Base-by-base conservation (phyloP, 768 basidiomycete genomes). In the Pisolithus albus region DNA sequence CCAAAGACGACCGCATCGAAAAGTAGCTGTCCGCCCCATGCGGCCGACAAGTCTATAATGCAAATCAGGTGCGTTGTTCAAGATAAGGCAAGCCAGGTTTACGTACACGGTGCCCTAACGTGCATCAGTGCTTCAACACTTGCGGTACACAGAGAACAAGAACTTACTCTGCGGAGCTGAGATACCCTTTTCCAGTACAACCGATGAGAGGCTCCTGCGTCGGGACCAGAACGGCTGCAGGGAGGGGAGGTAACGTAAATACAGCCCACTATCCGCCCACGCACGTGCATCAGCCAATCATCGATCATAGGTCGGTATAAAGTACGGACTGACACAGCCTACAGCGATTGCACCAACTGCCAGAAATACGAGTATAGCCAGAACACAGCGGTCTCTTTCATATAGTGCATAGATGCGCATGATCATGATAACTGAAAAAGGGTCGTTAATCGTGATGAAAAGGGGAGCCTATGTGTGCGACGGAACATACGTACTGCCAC, bases 401-500 rank as follows among this genome's bases (percentile, higher is more conserved):
- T 55, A 59, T n/a, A 62, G 46, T 1, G 56, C 60, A 28, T 61
- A 62, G 7, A 59, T 54, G 19, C 60, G 61, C 50, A 62, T 57
- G 5, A 44, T 44, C 58, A 62, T 62, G 10, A 59, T 24, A 24
- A 10, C 58, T 59, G 24, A 7, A 34, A 34, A 13, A 13, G 24
- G 8, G 30, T 45, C 43, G 28, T 45, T 19, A 36, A 24, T 4
- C 18, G 16, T 13, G 42, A 28, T 7, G 5, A 5, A n/a, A 16
- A 15, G n/a, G 9, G 13, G 42, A 39, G 4, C 3, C 19, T 13
- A 16, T 15, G 13, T 13, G 36, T 19, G 37, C 18, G 6, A 15
- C 15, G 26, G 1, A 4, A 11, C 52, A 45, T 26, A 56, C 60
- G 50, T 28, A 32, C 32, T 16, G 52, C 42, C 7, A 55, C 11